phyloP scores from a whole-genome alignment of 352 stramenopile species.

The Globisporangium canariense region DNA sequence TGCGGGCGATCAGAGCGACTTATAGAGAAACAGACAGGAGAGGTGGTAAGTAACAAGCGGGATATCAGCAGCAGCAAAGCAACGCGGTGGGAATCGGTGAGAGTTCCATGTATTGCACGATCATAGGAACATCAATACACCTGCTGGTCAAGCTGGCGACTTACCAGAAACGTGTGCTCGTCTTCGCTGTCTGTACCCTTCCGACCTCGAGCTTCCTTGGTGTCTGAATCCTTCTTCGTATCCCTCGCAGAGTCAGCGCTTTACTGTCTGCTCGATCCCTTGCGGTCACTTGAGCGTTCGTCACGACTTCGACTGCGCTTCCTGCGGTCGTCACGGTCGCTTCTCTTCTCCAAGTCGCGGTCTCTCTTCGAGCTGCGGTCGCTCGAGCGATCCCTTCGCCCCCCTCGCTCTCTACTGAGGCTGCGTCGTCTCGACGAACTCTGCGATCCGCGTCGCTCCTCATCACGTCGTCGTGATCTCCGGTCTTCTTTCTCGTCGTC shows the following conservation, averaged over 20 bases:
- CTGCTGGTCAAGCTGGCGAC: neutral
- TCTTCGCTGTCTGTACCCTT: neutral
- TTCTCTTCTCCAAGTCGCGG: slow-evolving; percentile 21
- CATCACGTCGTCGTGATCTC: neutral
- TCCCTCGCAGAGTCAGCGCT: neutral
- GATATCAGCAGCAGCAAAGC: neutral
- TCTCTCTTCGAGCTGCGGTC: slow-evolving; percentile 13
- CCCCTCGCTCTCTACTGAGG: slow-evolving; percentile 7
- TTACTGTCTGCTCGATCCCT: slow-evolving; percentile 23
- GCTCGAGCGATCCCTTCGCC: slow-evolving; percentile 4
- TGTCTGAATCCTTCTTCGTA: too few species aligned
- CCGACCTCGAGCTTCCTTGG: too few species aligned
- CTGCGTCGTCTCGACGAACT: slow-evolving; percentile 1
- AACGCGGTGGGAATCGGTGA: neutral
- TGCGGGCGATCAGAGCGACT: slow-evolving; percentile 12
- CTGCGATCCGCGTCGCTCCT: neutral
- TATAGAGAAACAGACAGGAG: slow-evolving; percentile 11
- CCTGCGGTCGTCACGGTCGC: slow-evolving; percentile 17
- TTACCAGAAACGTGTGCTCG: neutral
- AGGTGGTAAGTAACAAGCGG: neutral
- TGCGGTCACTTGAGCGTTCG: slow-evolving; percentile 26
- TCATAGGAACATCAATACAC: neutral
- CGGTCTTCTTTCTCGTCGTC: neutral
- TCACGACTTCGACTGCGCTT: slow-evolving; percentile 29
- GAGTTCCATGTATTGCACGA: slow-evolving; percentile 3